Percentiles rank a stretch among this genome's conserved stretches.
Conservation (phyloP, 1,284 basidiomycete species). For the Uromyces viciae-fabae region DNA sequence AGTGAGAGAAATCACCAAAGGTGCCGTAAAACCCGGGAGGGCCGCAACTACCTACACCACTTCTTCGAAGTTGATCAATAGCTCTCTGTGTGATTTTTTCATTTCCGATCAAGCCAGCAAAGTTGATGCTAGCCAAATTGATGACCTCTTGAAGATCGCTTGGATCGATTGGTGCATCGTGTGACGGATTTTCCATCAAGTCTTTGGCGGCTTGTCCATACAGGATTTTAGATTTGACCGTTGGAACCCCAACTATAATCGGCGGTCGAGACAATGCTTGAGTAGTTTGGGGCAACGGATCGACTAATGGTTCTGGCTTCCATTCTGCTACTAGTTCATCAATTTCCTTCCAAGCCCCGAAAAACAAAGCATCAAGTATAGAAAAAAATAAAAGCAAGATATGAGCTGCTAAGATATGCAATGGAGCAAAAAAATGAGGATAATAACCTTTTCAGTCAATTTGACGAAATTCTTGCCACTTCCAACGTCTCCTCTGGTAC, state of each 20-base stretch:
- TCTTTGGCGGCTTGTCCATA: conserved; percentile 63
- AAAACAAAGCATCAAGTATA: not conserved
- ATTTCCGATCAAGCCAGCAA: conserved; percentile 82
- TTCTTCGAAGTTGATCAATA: conserved; percentile 79
- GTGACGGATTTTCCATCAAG: conserved; percentile 23
- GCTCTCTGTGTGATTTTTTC: conserved; percentile 81
- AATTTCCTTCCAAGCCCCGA: conserved; percentile 68
- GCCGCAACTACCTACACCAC: conserved; percentile 92
- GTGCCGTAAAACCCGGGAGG: conserved; percentile 98
- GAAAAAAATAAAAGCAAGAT: too few relatives aligned
- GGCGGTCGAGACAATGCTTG: conserved; percentile 69
- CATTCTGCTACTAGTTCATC: conserved; percentile 95
- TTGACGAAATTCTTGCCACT: conserved; percentile 75
- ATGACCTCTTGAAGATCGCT: conserved; percentile 58
- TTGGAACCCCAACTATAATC: conserved; percentile 73
- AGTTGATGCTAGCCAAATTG: conserved; percentile 90
- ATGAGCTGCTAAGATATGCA: too few relatives aligned
- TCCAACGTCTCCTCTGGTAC: conserved; percentile 77
- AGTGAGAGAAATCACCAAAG: conserved; percentile 63
- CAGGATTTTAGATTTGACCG: conserved; percentile 69
- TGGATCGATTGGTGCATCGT: conserved; percentile 31
- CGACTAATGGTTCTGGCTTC: conserved; percentile 78
- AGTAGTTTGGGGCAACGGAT: conserved; percentile 64
- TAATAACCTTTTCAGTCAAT: conserved; percentile 75
- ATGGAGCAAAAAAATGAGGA: too few relatives aligned